These are phyloP conservation scores for Graphilbum fragrans DNA, from an alignment of 2,329 filamentous ascomycete genomes.

Conservation along the genomic window DNA sequence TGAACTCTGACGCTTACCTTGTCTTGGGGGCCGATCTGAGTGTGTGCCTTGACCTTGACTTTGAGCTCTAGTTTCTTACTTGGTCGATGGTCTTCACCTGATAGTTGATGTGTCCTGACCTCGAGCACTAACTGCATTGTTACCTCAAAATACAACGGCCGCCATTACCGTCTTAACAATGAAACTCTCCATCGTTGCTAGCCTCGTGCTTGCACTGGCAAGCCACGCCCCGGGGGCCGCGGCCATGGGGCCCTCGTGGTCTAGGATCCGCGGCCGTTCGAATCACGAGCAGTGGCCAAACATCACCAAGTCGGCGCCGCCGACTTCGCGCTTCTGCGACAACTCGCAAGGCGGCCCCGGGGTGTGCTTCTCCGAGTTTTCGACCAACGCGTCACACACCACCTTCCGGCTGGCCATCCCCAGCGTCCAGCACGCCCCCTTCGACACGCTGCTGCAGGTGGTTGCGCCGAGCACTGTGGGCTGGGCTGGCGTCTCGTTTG, in stretches of 20 bases:
- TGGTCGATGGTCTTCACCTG: too few relatives aligned
- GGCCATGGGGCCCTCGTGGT: background rate
- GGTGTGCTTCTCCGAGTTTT: slow-evolving; percentile 17
- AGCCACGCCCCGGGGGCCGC: background rate
- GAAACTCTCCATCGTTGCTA: background rate
- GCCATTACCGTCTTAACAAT: too few relatives aligned
- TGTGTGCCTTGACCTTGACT: too few relatives aligned
- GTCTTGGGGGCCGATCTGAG: too few relatives aligned
- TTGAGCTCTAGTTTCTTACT: too few relatives aligned
- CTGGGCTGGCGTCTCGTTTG: slow-evolving; percentile 26
- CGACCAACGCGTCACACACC: slow-evolving; percentile 10
- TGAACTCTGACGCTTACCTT: too few relatives aligned
- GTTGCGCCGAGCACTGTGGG: slow-evolving; percentile 21
- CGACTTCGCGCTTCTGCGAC: slow-evolving; percentile 10
- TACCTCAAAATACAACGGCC: too few relatives aligned
- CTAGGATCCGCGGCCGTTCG: background rate
- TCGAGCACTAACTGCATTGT: too few relatives aligned
- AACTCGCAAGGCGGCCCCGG: slow-evolving; percentile 9
- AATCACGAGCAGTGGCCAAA: background rate
- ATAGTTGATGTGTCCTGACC: too few relatives aligned
- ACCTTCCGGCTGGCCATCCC: slow-evolving; percentile 19
- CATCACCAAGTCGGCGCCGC: too few relatives aligned
- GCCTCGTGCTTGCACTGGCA: background rate
- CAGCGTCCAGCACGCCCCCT: slow-evolving; percentile 16
- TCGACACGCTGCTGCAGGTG: slow-evolving; percentile 24